A percentile compares a stretch with the other conserved stretches of the same genome.
These are phyloP conservation scores for Dichotomopilus funicola DNA, from an alignment of 2,329 filamentous ascomycete genomes.

Conservation along the genomic window DNA sequence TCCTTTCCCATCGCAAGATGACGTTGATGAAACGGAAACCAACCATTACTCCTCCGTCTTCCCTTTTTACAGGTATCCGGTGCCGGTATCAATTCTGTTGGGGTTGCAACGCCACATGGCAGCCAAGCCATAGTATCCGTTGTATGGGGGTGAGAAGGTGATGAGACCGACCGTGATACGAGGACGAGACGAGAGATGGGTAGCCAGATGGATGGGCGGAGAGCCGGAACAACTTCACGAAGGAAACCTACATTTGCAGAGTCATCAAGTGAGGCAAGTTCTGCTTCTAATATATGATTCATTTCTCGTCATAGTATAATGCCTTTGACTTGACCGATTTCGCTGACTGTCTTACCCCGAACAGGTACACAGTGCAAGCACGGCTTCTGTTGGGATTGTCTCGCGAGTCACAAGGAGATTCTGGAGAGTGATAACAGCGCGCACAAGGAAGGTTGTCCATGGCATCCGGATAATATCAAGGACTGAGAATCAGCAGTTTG, in stretches of 20 bases:
- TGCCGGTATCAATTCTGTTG: constrained; percentile 33
- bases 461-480: constrained; percentile 25
- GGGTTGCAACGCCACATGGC: constrained; percentile 26
- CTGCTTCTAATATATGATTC: background rate
- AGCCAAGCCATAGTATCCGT: constrained; percentile 19
- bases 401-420: constrained; percentile 30
- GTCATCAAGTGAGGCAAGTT: constrained; percentile 3
- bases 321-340: background rate
- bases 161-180: too few species aligned
- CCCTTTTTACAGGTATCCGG: constrained; percentile 27
- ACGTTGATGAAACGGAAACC: background rate
- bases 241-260: too few species aligned
- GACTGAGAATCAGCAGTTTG: background rate
- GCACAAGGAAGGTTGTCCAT: constrained; percentile 28
- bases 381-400: constrained; percentile 33
- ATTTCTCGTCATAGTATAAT: background rate
- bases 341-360: constrained; percentile 1
- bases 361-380: constrained; percentile 28
- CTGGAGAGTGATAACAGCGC: constrained; percentile 29
- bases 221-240: too few species aligned
- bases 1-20: background rate
- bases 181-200: background rate
- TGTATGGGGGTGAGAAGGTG: constrained; percentile 13
- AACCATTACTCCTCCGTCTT: background rate
- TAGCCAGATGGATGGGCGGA: too few species aligned